phyloP scores from a whole-genome alignment of 176 grass and related monocot genomes.

The Bolboschoenus planiculmis region DNA sequence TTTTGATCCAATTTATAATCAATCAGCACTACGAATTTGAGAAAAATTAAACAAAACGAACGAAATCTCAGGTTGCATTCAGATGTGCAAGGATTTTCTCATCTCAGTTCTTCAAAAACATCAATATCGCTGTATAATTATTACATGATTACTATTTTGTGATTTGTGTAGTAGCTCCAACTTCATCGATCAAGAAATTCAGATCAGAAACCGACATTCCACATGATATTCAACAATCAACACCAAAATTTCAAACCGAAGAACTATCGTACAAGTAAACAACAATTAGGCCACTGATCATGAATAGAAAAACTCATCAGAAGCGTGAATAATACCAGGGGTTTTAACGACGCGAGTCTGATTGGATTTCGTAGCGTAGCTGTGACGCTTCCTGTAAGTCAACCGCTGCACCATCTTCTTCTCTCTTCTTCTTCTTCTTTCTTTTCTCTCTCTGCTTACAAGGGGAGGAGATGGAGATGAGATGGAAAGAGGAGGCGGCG shows the following conservation, averaged over 20 bases:
- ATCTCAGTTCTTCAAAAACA: neutral
- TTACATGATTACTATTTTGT: neutral
- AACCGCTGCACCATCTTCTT: slow-evolving; percentile 66
- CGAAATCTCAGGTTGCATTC: neutral
- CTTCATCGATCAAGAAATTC: neutral
- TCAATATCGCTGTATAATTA: neutral
- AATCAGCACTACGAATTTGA: neutral
- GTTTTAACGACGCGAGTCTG: slow-evolving; percentile 39
- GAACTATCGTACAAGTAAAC: neutral
- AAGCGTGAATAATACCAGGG: slow-evolving; percentile 1
- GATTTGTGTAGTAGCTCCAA: neutral
- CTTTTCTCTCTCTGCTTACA: neutral
- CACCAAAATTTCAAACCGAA: neutral
- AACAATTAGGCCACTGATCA: neutral
- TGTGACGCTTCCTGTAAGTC: slow-evolving; percentile 32
- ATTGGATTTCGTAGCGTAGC: slow-evolving; percentile 36
- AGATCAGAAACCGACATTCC: neutral
- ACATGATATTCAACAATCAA: neutral
- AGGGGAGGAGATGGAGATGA: neutral
- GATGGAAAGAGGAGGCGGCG: neutral
- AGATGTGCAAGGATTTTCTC: neutral
- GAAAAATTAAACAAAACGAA: neutral
- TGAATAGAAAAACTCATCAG: neutral
- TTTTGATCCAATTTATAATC: neutral
- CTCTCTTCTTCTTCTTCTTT: slow-evolving; percentile 9